Percentiles rank a stretch among this genome's conserved stretches.
These are phyloP conservation scores for Colletotrichum scovillei DNA, from an alignment of 2,329 filamentous ascomycete species.

Conservation along the genomic window DNA sequence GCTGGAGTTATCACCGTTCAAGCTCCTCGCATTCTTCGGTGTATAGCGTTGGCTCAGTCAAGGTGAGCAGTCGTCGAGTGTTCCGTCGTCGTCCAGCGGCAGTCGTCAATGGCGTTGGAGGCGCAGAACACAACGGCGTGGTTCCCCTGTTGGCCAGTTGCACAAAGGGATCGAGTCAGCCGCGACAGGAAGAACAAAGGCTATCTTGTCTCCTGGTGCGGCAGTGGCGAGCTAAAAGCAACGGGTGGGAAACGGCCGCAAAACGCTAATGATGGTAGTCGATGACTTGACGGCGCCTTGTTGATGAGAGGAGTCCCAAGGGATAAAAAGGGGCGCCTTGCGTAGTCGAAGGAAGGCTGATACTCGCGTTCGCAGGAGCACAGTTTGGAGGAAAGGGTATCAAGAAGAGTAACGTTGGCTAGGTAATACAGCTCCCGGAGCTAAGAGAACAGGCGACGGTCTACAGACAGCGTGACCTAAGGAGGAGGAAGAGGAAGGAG, in stretches of 20 bases:
- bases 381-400: neutral
- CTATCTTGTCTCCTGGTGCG: slow-evolving; percentile 6
- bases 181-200: slow-evolving; percentile 11
- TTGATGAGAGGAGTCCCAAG: neutral
- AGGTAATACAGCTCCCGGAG: slow-evolving; percentile 19
- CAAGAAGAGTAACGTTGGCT: neutral
- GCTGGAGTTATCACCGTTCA: slow-evolving; percentile 13
- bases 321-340: neutral
- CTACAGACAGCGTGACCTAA: neutral
- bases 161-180: slow-evolving; percentile 16
- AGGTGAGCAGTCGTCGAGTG: slow-evolving; percentile 3
- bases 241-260: slow-evolving; percentile 5
- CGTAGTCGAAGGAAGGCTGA: neutral
- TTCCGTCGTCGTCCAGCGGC: slow-evolving; percentile 13
- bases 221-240: neutral
- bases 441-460: neutral
- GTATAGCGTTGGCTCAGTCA: neutral
- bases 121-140: neutral
- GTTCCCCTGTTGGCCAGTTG: neutral
- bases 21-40: slow-evolving; percentile 21
- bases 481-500: neutral
- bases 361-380: neutral
- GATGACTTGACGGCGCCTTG: neutral
- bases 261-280: neutral
- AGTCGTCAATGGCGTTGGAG: slow-evolving; percentile 8